These are phyloP conservation scores for Suhomyces kilbournensis DNA, from an alignment of 805 yeast species.

Conservation along the genomic window DNA sequence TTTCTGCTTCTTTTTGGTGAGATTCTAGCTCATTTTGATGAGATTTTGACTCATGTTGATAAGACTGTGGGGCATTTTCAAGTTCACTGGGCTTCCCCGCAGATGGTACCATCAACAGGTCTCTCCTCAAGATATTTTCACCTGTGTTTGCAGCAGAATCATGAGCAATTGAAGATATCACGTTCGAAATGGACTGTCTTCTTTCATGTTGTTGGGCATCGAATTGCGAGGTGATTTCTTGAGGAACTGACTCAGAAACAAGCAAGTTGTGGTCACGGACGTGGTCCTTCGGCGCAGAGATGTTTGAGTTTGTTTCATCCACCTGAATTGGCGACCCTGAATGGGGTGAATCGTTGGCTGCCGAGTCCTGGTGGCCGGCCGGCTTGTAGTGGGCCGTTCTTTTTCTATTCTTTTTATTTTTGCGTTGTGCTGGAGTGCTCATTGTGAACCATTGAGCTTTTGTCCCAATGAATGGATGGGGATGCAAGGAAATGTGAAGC, in stretches of 20 bases:
- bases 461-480: not conserved
- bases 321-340: not conserved
- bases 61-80: not conserved
- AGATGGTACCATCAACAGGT: not conserved
- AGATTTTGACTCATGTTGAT: not conserved
- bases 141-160: conserved; percentile 3
- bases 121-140: conserved; percentile 3
- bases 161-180: conserved; percentile 4
- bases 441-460: not conserved
- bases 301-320: not conserved
- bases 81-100: not conserved
- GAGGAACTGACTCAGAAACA: not conserved
- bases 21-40: not conserved
- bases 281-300: not conserved
- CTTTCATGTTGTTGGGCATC: not conserved
- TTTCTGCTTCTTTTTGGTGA: not conserved
- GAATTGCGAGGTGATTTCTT: not conserved
- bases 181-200: conserved; percentile 6
- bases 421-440: conserved; percentile 3
- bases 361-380: not conserved
- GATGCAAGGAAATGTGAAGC: not conserved
- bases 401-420: conserved; percentile 1
- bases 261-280: not conserved
- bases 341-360: not conserved
- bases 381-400: conserved; percentile 2